These are phyloP conservation scores for Pichia phayaonensis DNA, from an alignment of 805 yeast species.

Conservation along the genomic window DNA sequence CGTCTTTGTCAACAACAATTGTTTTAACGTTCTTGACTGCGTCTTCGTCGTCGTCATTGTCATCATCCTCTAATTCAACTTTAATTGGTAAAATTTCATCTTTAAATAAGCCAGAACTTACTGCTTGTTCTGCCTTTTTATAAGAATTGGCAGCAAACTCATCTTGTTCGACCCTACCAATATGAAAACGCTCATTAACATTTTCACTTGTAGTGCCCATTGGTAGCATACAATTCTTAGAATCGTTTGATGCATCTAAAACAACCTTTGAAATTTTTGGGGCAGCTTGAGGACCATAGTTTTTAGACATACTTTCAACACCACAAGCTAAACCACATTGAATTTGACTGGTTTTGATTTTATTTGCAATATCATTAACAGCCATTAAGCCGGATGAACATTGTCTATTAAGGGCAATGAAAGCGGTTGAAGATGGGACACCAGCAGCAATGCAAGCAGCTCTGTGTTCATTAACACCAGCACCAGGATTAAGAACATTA, in stretches of 20 bases:
- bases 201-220: constrained; percentile 97
- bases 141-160: constrained; percentile 83
- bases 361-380: constrained; percentile 81
- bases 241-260: constrained; percentile 36
- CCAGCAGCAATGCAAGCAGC: constrained; percentile 92
- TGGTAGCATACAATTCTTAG: constrained; percentile 79
- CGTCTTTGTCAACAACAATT: constrained; percentile 33
- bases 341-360: constrained; percentile 81
- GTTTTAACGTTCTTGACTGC: constrained; percentile 20
- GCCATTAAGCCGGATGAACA: constrained; percentile 94
- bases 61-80: constrained; percentile 47
- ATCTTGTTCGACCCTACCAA: constrained; percentile 72
- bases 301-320: constrained; percentile 88
- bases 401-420: constrained; percentile 83
- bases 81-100: constrained; percentile 84
- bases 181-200: constrained; percentile 58
- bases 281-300: constrained; percentile 75
- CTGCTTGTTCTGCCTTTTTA: constrained; percentile 75
- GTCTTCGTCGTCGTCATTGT: constrained; percentile 49
- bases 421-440: constrained; percentile 71
- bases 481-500: constrained; percentile 85
- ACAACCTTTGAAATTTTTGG: constrained; percentile 47
- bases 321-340: constrained; percentile 89
- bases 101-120: constrained; percentile 63
- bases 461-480: constrained; percentile 92